Percentiles rank a stretch among this genome's conserved stretches.
Evolutionary conservation across 2,329 filamentous ascomycete species (phyloP).

Genomic region (Cryphonectria japonica): DNA sequence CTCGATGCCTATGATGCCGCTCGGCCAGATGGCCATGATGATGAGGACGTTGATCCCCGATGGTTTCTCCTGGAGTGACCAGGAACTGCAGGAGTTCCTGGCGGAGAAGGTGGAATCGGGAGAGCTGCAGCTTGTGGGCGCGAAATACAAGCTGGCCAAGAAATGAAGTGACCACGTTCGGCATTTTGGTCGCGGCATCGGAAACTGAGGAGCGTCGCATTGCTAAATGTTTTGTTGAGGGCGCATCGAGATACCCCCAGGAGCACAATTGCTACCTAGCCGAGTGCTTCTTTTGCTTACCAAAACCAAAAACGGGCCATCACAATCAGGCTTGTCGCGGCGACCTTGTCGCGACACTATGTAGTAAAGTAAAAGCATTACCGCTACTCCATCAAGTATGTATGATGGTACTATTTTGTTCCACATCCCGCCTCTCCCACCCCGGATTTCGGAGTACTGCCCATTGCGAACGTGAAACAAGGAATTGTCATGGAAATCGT

Average conservation of each 20-base stretch:
- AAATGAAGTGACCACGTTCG: conserved; percentile 47
- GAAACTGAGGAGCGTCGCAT: not conserved
- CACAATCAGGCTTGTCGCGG: not conserved
- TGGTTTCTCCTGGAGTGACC: conserved; percentile 86
- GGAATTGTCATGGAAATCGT: not conserved
- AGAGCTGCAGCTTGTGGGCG: conserved; percentile 69
- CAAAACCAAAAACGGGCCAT: not conserved
- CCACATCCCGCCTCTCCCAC: no score
- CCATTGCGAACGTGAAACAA: conserved; percentile 1
- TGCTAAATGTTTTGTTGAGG: not conserved
- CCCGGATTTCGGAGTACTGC: not conserved
- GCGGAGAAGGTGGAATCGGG: conserved; percentile 75
- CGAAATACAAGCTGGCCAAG: conserved; percentile 70
- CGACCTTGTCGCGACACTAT: not conserved
- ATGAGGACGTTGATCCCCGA: conserved; percentile 88
- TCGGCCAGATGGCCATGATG: conserved; percentile 88
- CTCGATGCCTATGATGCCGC: conserved; percentile 76
- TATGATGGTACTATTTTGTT: not conserved
- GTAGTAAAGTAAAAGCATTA: not conserved
- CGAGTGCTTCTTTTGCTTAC: not conserved
- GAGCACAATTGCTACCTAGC: not conserved
- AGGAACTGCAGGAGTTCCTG: conserved; percentile 83
- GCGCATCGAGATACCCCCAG: not conserved
- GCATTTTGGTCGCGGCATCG: not conserved
- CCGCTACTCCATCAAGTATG: not conserved